phyloP scores from a whole-genome alignment of 148 eudicot species.

The Spergularia marina region DNA sequence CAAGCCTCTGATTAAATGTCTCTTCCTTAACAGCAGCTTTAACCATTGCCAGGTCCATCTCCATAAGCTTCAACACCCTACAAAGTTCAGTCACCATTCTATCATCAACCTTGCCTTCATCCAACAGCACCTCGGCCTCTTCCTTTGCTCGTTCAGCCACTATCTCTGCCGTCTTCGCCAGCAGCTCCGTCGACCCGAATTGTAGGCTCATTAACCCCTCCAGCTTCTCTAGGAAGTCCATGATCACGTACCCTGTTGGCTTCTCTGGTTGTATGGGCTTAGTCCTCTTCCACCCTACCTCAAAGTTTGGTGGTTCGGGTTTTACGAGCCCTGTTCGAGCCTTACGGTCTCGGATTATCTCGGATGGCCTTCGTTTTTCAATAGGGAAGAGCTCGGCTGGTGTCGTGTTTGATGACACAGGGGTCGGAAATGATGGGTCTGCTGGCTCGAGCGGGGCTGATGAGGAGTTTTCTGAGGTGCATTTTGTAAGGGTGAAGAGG shows the following conservation, averaged over 20 bases:
- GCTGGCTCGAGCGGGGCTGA: constrained; percentile 14
- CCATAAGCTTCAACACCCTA: constrained; percentile 87
- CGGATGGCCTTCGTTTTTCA: constrained; percentile 62
- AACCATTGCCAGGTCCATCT: constrained; percentile 92
- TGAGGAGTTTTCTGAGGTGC: constrained; percentile 21
- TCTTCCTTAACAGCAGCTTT: constrained; percentile 81
- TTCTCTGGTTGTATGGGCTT: constrained; percentile 57
- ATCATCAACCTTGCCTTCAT: constrained; percentile 85
- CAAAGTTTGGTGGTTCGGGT: constrained; percentile 69
- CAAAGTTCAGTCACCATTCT: constrained; percentile 77
- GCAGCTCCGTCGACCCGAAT: constrained; percentile 69
- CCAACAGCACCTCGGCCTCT: constrained; percentile 74
- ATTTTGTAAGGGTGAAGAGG: constrained; percentile 14
- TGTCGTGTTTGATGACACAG: constrained; percentile 44
- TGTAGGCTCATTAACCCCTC: constrained; percentile 58
- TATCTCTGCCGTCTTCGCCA: constrained; percentile 74
- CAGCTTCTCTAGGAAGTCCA: constrained; percentile 77
- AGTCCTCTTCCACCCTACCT: constrained; percentile 90
- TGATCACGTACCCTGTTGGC: constrained; percentile 79
- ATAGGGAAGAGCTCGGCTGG: constrained; percentile 61
- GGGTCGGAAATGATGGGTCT: constrained; percentile 40
- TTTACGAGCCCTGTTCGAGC: constrained; percentile 42
- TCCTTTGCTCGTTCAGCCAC: constrained; percentile 79
- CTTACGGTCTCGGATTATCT: constrained; percentile 59
- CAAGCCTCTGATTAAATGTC: constrained; percentile 62